Evolutionary conservation across 1,139 yeast species (phyloP).

Genomic region (Suhomyces taliae): DNA sequence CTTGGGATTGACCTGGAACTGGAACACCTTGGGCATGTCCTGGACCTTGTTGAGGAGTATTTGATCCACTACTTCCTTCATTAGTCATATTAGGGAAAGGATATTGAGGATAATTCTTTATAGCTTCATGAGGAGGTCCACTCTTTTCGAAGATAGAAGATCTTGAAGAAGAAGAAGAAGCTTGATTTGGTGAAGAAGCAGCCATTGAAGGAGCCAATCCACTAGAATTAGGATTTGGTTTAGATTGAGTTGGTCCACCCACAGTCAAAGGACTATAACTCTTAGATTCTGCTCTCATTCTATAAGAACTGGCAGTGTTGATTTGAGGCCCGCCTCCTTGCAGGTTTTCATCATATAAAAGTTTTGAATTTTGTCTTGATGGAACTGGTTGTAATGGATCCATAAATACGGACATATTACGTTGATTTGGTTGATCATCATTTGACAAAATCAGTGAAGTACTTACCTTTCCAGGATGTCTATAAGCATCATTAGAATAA

Average conservation of each 20-base stretch:
- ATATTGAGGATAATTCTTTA: constrained; percentile 10
- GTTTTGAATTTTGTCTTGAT: constrained; percentile 7
- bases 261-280: constrained; percentile 16
- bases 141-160: constrained; percentile 7
- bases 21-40: neutral
- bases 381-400: constrained; percentile 39
- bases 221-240: neutral
- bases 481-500: constrained; percentile 16
- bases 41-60: neutral
- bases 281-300: constrained; percentile 13
- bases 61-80: constrained; percentile 1
- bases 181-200: constrained; percentile 7
- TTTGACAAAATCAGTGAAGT: constrained; percentile 8
- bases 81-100: constrained; percentile 16
- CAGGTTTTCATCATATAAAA: constrained; percentile 6
- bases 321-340: neutral
- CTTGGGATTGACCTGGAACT: neutral
- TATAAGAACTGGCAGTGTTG: neutral
- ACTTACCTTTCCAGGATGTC: constrained; percentile 7
- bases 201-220: neutral
- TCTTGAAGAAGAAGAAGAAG: constrained; percentile 7
- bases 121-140: constrained; percentile 1
- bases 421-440: constrained; percentile 5
- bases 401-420: constrained; percentile 29
- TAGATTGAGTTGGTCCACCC: constrained; percentile 7